Conservation (phyloP, 1,284 basidiomycete species). For the Crocinoboletus sp. region DNA sequence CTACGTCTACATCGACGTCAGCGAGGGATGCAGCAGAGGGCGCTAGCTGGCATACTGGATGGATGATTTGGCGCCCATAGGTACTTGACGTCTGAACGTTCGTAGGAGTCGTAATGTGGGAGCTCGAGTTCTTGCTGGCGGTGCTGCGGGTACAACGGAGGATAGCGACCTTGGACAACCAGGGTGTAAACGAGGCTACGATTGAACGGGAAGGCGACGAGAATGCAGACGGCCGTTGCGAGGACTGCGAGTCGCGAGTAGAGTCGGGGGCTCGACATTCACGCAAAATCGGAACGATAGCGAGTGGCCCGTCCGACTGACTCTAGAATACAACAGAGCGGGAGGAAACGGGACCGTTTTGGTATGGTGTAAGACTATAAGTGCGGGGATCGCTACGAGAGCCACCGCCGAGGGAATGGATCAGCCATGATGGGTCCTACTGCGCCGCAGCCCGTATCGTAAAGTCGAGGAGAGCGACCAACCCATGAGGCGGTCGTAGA, state of each 20-base stretch:
- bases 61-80: constrained; percentile 30
- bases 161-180: constrained; percentile 18
- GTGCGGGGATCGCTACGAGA: no score
- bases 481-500: no score
- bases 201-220: constrained; percentile 26
- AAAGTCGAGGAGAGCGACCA: no score
- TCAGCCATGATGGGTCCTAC: no score
- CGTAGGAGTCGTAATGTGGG: constrained; percentile 21
- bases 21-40: neutral
- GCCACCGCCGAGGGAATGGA: no score
- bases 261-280: constrained; percentile 7
- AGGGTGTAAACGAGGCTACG: constrained; percentile 21
- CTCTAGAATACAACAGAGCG: neutral
- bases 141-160: constrained; percentile 20
- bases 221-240: constrained; percentile 8
- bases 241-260: constrained; percentile 1
- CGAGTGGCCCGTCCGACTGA: neutral
- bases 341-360: neutral
- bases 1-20: constrained; percentile 24
- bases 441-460: no score
- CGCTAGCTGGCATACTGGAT: constrained; percentile 6
- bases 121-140: constrained; percentile 13
- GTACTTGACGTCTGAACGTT: constrained; percentile 24
- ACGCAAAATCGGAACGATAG: neutral
- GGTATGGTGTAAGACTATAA: no score